phyloP scores from a whole-genome alignment of 306 rosid species.

The Citrullus amarus region DNA sequence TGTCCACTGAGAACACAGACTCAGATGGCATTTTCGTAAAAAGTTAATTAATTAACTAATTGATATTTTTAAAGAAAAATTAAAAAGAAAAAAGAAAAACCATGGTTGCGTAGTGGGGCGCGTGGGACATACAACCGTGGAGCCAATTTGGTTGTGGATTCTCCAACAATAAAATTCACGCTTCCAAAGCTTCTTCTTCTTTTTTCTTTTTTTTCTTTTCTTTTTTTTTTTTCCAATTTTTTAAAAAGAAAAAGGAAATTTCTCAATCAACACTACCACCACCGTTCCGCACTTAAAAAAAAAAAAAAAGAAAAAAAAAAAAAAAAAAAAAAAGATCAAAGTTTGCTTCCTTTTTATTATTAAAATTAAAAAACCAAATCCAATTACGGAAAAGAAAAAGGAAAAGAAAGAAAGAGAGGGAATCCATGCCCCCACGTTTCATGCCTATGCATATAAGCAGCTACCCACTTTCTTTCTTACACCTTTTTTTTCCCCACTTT shows the following conservation, averaged over 20 bases:
- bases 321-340: not conserved
- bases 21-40: no score
- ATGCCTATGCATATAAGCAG: slow-evolving; percentile 8
- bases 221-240: not conserved
- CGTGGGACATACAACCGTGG: slow-evolving; percentile 28
- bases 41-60: no score
- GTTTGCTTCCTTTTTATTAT: not conserved
- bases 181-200: slow-evolving; percentile 33
- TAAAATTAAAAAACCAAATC: not conserved
- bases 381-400: slow-evolving; percentile 18
- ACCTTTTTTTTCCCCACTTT: slow-evolving; percentile 20
- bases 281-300: not conserved
- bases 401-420: slow-evolving; percentile 21
- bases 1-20: no score
- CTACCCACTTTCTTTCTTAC: slow-evolving; percentile 39
- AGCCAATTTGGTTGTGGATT: slow-evolving; percentile 92
- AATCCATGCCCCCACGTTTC: slow-evolving; percentile 28
- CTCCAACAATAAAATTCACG: slow-evolving; percentile 84
- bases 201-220: not conserved
- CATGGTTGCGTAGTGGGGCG: slow-evolving; percentile 32
- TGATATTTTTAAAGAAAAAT: no score
- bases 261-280: slow-evolving; percentile 1
- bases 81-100: no score
- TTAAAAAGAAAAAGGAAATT: slow-evolving; percentile 11
- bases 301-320: not conserved